Base-by-base conservation (phyloP, 305 asterid species). In the Fraxinus baroniana region DNA sequence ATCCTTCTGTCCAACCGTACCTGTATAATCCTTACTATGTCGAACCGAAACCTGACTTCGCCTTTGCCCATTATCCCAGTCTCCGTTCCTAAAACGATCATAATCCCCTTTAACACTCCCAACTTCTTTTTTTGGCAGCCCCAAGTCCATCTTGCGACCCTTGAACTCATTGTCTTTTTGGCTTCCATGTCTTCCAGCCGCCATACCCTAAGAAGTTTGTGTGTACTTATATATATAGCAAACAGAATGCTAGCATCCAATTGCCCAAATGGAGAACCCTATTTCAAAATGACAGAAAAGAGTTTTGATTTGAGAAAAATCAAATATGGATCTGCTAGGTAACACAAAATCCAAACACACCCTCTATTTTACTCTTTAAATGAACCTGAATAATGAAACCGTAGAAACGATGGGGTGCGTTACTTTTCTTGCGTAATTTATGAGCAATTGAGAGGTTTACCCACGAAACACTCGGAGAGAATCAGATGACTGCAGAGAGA, bases 181-280 rank as follows among this genome's bases (percentile, higher is more conserved):
- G 70, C 92, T 92, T 49, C 93, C 94, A 85, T 90, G 94, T 73
- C 91, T 94, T 78, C 95, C 97, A 85, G 93, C 91, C 9, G 94
- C 95, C 98, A 94, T 95, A 81, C 78, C 75, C 86, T 52, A 74
- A 68, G 22, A 73, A 20, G 36, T 57, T 70, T 17, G 24, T 5
- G 76, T 7, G 26, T 17, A 49, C 80, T 57, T 24, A 66, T 30
- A 74, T 41, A 64, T 75, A 75, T 5, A 77, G 52, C 68, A 57
- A 78, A 84, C 6, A 74, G 86, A 83, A 85, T 84, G 89, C 87
- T 70, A 71, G 46, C 46, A 7, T 5, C 46, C 2, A 33, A 32
- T 71, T 71, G 41, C 76, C 13, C 28, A 71, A 32, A 30, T 71
- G 76, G 35, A 71, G 36, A 71, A 30, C 46, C 75, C 76, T 71